phyloP scores from a whole-genome alignment of 495 filamentous ascomycete species.

The Penicillium angulare region DNA sequence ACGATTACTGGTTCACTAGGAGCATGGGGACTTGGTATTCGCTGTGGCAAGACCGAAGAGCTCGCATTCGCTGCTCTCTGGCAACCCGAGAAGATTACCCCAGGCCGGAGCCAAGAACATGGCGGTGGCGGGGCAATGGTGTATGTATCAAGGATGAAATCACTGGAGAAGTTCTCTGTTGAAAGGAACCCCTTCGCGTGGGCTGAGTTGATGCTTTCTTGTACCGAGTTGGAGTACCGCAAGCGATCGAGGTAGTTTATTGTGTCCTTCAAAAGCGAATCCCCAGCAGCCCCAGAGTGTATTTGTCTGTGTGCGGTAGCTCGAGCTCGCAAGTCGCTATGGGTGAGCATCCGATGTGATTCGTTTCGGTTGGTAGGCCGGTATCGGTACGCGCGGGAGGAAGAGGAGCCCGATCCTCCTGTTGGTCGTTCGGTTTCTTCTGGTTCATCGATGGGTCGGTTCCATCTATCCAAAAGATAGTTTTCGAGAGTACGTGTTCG shows the following conservation, averaged over 20 bases:
- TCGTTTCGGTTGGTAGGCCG: slow-evolving; percentile 33
- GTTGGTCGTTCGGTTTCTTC: slow-evolving; percentile 32
- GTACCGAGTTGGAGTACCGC: slow-evolving; percentile 52
- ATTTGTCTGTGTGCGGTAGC: slow-evolving; percentile 49
- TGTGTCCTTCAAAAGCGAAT: slow-evolving; percentile 53
- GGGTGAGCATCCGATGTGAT: slow-evolving; percentile 30
- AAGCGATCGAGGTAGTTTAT: slow-evolving; percentile 65
- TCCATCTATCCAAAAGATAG: slow-evolving; percentile 43
- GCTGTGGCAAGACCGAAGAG: slow-evolving; percentile 29
- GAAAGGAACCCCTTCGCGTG: slow-evolving; percentile 49
- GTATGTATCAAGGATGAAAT: slow-evolving; percentile 61
- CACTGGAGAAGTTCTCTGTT: slow-evolving; percentile 43
- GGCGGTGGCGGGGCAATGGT: slow-evolving; percentile 53
- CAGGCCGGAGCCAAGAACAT: slow-evolving; percentile 66
- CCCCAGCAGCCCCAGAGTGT: slow-evolving; percentile 39
- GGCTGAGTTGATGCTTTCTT: slow-evolving; percentile 56
- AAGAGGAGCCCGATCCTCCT: slow-evolving; percentile 12
- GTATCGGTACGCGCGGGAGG: slow-evolving; percentile 37
- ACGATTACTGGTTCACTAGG: slow-evolving; percentile 39
- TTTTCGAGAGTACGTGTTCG: slow-evolving; percentile 45
- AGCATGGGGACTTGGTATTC: slow-evolving; percentile 23
- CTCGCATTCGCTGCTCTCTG: slow-evolving; percentile 48
- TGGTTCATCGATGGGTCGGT: slow-evolving; percentile 31
- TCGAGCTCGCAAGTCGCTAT: slow-evolving; percentile 46
- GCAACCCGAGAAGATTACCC: slow-evolving; percentile 61